Conservation (phyloP, 306 rosid species). For the Fragaria iinumae region DNA sequence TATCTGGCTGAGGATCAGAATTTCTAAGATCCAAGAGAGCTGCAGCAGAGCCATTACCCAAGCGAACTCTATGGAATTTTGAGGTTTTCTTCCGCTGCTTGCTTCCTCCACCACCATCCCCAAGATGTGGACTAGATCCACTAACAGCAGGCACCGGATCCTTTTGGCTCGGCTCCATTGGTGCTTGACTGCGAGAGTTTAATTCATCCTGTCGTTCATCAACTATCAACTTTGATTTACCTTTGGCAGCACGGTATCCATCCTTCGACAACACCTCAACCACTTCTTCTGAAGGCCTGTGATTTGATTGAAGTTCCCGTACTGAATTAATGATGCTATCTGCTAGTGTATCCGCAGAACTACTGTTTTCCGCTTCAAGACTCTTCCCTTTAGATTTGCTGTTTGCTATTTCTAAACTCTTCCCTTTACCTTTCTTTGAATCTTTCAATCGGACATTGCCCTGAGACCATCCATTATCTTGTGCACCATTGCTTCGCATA, state of each 20-base stretch:
- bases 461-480: slow-evolving; percentile 38
- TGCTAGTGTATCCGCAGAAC: slow-evolving; percentile 46
- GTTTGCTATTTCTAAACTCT: slow-evolving; percentile 39
- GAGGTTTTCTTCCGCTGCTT: slow-evolving; percentile 81
- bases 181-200: slow-evolving; percentile 38
- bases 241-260: slow-evolving; percentile 61
- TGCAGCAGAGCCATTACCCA: slow-evolving; percentile 70
- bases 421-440: slow-evolving; percentile 76
- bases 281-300: slow-evolving; percentile 57
- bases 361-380: slow-evolving; percentile 36
- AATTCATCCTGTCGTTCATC: slow-evolving; percentile 36
- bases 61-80: slow-evolving; percentile 68
- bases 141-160: slow-evolving; percentile 36
- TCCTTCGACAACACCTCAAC: slow-evolving; percentile 68
- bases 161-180: slow-evolving; percentile 31
- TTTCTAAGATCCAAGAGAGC: slow-evolving; percentile 45
- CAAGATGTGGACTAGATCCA: slow-evolving; percentile 43
- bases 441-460: slow-evolving; percentile 33
- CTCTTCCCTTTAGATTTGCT: slow-evolving; percentile 31
- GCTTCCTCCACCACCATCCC: slow-evolving; percentile 60
- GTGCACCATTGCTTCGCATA: slow-evolving; percentile 39
- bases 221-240: slow-evolving; percentile 40
- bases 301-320: slow-evolving; percentile 62
- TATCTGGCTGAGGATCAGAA: slow-evolving; percentile 36
- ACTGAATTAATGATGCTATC: slow-evolving; percentile 64